phyloP scores from a whole-genome alignment of 148 eudicot species.

The Fagopyrum esculentum region DNA sequence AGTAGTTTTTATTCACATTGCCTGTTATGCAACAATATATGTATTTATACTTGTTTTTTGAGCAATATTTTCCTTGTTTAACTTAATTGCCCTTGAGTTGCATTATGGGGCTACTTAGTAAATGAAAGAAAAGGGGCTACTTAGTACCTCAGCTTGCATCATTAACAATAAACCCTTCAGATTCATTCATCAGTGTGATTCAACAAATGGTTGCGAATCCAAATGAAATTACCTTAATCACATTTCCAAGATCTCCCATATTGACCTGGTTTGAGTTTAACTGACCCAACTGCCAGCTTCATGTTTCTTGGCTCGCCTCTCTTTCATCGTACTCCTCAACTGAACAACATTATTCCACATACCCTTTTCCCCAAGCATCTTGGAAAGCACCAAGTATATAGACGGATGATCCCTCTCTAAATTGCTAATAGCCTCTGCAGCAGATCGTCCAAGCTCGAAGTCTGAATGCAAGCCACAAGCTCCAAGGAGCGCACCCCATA shows the following conservation, averaged over 20 bases:
- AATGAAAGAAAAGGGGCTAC: neutral
- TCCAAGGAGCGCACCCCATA: slow-evolving; percentile 77
- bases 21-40: neutral
- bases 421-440: slow-evolving; percentile 36
- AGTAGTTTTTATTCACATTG: neutral
- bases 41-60: slow-evolving; percentile 2
- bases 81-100: neutral
- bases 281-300: slow-evolving; percentile 64
- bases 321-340: slow-evolving; percentile 32
- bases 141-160: too few species aligned
- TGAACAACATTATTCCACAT: slow-evolving; percentile 32
- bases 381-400: slow-evolving; percentile 37
- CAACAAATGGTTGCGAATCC: too few species aligned
- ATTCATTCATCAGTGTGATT: too few species aligned
- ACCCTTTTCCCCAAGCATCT: slow-evolving; percentile 55
- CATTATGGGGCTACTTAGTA: neutral
- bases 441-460: slow-evolving; percentile 35
- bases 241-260: too few species aligned
- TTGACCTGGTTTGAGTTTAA: neutral
- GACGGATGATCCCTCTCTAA: slow-evolving; percentile 57
- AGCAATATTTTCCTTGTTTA: neutral
- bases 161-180: too few species aligned
- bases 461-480: slow-evolving; percentile 63
- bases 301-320: slow-evolving; percentile 34
- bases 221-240: too few species aligned